phyloP scores from a whole-genome alignment of 2,329 filamentous ascomycete genomes.

The Alternaria alternata region DNA sequence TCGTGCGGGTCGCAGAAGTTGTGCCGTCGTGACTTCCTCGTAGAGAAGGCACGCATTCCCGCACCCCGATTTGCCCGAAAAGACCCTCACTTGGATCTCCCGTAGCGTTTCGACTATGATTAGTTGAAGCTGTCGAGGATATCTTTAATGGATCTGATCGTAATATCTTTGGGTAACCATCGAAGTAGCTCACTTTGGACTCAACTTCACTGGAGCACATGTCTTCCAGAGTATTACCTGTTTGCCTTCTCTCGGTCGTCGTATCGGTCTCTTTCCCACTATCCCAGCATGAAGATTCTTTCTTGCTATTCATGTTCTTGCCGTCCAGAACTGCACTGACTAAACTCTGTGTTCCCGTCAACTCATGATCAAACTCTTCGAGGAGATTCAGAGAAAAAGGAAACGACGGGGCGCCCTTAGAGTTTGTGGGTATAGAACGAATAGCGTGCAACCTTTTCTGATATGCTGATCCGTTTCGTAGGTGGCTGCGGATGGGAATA shows the following conservation, averaged over 20 bases:
- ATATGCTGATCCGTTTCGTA: conserved; percentile 1
- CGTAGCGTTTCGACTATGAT: no score
- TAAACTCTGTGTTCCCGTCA: conserved; percentile 9
- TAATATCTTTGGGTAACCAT: neutral
- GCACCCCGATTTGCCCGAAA: neutral
- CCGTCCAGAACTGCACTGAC: neutral
- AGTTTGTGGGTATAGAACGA: neutral
- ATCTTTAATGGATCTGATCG: neutral
- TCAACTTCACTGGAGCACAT: neutral
- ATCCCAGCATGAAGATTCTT: neutral
- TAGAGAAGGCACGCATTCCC: neutral
- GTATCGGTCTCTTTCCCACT: neutral
- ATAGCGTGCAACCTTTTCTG: neutral
- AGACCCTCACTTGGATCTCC: neutral
- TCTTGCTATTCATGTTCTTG: neutral
- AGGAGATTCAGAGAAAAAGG: neutral
- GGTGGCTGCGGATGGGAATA: conserved; percentile 13
- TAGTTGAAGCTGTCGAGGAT: neutral
- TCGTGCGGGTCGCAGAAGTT: neutral
- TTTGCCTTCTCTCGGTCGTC: neutral
- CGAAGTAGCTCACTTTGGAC: neutral
- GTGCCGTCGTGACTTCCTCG: neutral
- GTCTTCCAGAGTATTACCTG: neutral
- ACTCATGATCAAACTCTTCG: conserved; percentile 7
- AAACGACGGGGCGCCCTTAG: neutral